A percentile compares a stretch with the other conserved stretches of the same genome.
These are phyloP conservation scores for Botryotinia globosa DNA, from an alignment of 2,329 filamentous ascomycete genomes.

Conservation along the genomic window DNA sequence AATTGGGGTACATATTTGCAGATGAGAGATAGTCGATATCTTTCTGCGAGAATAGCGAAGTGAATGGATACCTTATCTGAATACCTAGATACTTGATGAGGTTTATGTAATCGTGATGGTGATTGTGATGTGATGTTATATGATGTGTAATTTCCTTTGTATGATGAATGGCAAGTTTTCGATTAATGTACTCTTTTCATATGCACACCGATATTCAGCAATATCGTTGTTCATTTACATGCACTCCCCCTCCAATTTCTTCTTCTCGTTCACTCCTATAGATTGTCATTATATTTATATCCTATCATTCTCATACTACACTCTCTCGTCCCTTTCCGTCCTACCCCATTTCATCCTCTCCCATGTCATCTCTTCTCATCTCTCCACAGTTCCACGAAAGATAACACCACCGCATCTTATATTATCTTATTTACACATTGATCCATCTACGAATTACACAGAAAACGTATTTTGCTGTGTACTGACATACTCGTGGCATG, in stretches of 20 bases:
- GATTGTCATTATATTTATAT: not conserved
- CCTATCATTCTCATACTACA: no score
- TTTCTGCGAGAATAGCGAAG: not conserved
- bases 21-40: not conserved
- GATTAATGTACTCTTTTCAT: not conserved
- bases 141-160: not conserved
- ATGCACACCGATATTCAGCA: not conserved
- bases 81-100: not conserved
- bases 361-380: no score
- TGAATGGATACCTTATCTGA: not conserved
- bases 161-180: not conserved
- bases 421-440: fast-evolving
- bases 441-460: not conserved
- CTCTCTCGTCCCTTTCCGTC: no score
- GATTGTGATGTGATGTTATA: not conserved
- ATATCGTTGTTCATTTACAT: not conserved
- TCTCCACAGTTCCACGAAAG: not conserved
- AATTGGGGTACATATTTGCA: not conserved
- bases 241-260: not conserved
- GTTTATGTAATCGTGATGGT: not conserved
- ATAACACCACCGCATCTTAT: fast-evolving
- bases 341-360: no score
- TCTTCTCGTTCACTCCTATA: fast-evolving
- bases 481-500: no score
- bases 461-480: no score